A percentile compares a stretch with the other conserved stretches of the same genome.
Evolutionary conservation across 1,284 basidiomycete species (phyloP).

Genomic region (Cryptococcus hybrid): DNA sequence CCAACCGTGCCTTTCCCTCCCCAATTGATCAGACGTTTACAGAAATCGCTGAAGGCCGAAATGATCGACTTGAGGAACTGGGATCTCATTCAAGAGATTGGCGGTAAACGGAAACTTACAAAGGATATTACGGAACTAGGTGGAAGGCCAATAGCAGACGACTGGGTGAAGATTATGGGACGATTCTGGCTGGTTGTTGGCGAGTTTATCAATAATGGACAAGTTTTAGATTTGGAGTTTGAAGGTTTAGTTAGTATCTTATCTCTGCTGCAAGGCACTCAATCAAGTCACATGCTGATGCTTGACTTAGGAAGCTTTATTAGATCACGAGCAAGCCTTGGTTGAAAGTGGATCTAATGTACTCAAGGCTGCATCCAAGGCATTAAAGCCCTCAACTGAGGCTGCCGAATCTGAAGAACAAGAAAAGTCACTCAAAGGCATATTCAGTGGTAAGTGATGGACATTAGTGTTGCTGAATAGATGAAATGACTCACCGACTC

Average conservation of each 20-base stretch:
- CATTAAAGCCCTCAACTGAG: slow-evolving; percentile 1
- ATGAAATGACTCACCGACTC: too few species aligned
- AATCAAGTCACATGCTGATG: background rate
- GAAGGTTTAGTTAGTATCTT: background rate
- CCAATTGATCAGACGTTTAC: background rate
- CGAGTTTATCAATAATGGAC: slow-evolving; percentile 1
- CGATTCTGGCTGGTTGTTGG: slow-evolving; percentile 2
- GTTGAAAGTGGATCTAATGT: background rate
- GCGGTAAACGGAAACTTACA: slow-evolving; percentile 11
- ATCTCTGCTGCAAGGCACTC: background rate
- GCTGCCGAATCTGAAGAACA: too few species aligned
- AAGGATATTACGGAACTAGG: slow-evolving; percentile 15
- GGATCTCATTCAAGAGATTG: slow-evolving; percentile 26
- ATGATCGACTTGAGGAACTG: slow-evolving; percentile 25
- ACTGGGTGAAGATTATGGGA: slow-evolving; percentile 18
- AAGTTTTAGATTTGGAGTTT: background rate
- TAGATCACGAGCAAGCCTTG: slow-evolving; percentile 2
- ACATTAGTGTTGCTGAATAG: background rate
- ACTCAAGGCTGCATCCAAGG: background rate
- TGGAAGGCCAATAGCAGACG: background rate
- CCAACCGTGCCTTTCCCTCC: slow-evolving; percentile 1
- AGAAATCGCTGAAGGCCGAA: background rate
- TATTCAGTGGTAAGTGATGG: slow-evolving; percentile 4
- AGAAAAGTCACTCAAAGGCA: background rate
- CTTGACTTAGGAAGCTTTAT: background rate